A percentile compares a stretch with the other conserved stretches of the same genome.
phyloP scores from a whole-genome alignment of 2,329 filamentous ascomycete genomes.

The Neophaeococcomyces mojaviensis region DNA sequence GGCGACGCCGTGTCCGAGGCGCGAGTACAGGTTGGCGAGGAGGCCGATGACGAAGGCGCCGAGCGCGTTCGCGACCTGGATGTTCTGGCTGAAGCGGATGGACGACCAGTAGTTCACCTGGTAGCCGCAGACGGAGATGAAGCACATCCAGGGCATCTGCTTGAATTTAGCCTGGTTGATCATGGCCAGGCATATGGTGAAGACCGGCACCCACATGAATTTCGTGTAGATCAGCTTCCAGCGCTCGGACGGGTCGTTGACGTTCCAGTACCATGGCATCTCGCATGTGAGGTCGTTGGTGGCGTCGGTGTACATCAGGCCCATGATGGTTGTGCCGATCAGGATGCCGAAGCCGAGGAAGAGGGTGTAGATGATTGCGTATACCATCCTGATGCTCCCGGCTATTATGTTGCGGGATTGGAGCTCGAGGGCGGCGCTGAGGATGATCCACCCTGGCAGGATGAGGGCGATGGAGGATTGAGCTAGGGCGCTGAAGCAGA shows the following conservation, averaged over 20 bases:
- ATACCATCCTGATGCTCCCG: slow-evolving; percentile 65
- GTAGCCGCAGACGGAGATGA: slow-evolving; percentile 67
- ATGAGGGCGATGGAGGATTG: slow-evolving; percentile 69
- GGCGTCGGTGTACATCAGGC: slow-evolving; percentile 24
- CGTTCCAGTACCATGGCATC: slow-evolving; percentile 9
- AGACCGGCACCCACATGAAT: slow-evolving; percentile 66
- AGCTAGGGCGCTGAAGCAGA: slow-evolving; percentile 64
- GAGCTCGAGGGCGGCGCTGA: slow-evolving; percentile 56
- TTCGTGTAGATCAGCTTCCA: slow-evolving; percentile 30
- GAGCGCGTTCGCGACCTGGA: slow-evolving; percentile 68
- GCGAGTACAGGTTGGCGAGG: slow-evolving; percentile 69
- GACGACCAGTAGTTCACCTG: slow-evolving; percentile 67
- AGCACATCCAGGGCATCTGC: slow-evolving; percentile 67
- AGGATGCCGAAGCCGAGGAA: slow-evolving; percentile 67
- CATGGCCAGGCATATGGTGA: slow-evolving; percentile 65
- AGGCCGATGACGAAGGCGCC: slow-evolving; percentile 70
- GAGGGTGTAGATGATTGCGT: slow-evolving; percentile 65
- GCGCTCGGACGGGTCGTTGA: not conserved
- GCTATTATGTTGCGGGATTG: slow-evolving; percentile 62
- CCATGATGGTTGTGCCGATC: slow-evolving; percentile 57
- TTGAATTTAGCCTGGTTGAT: slow-evolving; percentile 77
- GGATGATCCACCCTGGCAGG: slow-evolving; percentile 59
- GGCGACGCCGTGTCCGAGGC: slow-evolving; percentile 64
- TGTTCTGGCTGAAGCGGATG: slow-evolving; percentile 58
- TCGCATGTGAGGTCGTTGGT: slow-evolving; percentile 10